Evolutionary conservation across 805 yeast genomes (phyloP).

Genomic region (Candida gorgasii): DNA sequence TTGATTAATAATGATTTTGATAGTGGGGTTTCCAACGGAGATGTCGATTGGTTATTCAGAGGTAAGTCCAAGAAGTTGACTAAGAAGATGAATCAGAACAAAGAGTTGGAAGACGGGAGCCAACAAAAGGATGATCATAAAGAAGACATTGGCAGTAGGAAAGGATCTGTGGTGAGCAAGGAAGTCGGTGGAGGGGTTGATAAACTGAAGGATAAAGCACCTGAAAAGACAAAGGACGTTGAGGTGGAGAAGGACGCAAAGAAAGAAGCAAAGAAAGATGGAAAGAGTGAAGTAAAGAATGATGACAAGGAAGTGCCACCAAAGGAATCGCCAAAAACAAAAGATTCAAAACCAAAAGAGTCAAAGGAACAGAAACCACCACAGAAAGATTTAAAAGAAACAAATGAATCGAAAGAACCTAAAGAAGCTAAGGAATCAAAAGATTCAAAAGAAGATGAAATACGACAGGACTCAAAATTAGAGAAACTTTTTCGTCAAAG

Average conservation of each 20-base stretch:
- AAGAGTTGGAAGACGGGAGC: slow-evolving; percentile 12
- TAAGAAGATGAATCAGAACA: slow-evolving; percentile 36
- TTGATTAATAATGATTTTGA: slow-evolving; percentile 20
- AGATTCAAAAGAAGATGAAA: slow-evolving; percentile 2
- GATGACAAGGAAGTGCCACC: too few relatives aligned
- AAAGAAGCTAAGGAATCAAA: slow-evolving; percentile 1
- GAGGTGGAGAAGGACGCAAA: not conserved
- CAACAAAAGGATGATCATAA: not conserved
- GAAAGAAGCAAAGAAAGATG: not conserved
- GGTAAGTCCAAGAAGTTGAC: slow-evolving; percentile 66
- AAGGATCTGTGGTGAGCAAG: not conserved
- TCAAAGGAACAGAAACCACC: not conserved
- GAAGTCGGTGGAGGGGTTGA: not conserved
- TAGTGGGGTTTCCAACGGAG: slow-evolving; percentile 67
- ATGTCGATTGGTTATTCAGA: slow-evolving; percentile 82
- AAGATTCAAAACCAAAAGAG: not conserved
- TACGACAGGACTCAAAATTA: slow-evolving; percentile 10
- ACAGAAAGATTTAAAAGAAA: not conserved
- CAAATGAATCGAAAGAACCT: not conserved
- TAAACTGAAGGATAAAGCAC: not conserved
- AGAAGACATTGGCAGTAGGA: not conserved
- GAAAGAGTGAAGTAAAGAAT: not conserved
- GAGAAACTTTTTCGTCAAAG: slow-evolving; percentile 15
- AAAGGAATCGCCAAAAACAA: not conserved
- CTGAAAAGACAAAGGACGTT: not conserved